Conservation (phyloP, 129 eudicot species). For the Flaveria robusta region DNA sequence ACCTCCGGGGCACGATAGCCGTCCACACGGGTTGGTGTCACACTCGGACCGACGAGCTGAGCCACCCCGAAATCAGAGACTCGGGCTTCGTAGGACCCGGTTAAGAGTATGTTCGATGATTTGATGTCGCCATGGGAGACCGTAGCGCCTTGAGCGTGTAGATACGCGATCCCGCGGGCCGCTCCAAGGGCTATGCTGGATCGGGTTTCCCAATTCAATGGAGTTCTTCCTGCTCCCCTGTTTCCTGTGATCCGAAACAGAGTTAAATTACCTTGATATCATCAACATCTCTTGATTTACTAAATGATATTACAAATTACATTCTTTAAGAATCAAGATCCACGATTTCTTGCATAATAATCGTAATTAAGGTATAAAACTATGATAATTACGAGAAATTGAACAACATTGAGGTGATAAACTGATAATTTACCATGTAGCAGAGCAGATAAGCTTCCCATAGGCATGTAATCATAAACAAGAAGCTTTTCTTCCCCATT, state of each 20-base stretch:
- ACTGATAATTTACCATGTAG: slow-evolving; percentile 64
- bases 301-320: not conserved
- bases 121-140: slow-evolving; percentile 83
- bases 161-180: slow-evolving; percentile 68
- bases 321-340: too few relatives aligned
- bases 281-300: too few relatives aligned
- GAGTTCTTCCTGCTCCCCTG: slow-evolving; percentile 78
- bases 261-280: not conserved
- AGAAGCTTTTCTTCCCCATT: slow-evolving; percentile 73
- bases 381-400: not conserved
- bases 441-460: slow-evolving; percentile 94
- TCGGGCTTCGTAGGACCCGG: slow-evolving; percentile 66
- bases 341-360: not conserved
- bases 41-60: slow-evolving; percentile 63
- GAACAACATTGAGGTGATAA: too few relatives aligned
- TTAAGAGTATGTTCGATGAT: slow-evolving; percentile 75
- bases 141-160: slow-evolving; percentile 65
- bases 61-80: slow-evolving; percentile 85
- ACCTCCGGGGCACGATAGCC: slow-evolving; percentile 93
- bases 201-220: slow-evolving; percentile 80
- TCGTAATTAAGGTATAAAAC: not conserved
- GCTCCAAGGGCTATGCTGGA: slow-evolving; percentile 80
- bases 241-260: slow-evolving; percentile 47
- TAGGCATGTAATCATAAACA: slow-evolving; percentile 88
- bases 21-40: slow-evolving; percentile 65